Evolutionary conservation across 176 grass and related monocot genomes (phyloP).

Genomic region (Puccinellia tenuiflora): DNA sequence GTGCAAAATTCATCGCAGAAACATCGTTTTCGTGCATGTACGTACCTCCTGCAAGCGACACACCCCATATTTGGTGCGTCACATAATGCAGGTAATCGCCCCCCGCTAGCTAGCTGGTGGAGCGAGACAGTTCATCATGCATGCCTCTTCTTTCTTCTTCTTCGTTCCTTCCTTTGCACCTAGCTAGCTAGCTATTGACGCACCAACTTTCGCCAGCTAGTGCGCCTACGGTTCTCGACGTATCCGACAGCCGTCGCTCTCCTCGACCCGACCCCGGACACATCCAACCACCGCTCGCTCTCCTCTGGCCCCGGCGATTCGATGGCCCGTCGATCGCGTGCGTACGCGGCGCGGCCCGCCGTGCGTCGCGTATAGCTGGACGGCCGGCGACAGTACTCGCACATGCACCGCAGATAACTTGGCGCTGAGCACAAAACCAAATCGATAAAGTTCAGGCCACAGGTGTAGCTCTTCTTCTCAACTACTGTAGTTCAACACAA

Average conservation of each 20-base stretch:
- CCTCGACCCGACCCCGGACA: background rate
- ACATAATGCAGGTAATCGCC: slow-evolving; percentile 20
- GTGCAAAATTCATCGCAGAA: background rate
- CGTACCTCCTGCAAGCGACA: background rate
- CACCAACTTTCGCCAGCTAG: background rate
- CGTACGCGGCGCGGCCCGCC: slow-evolving; percentile 33
- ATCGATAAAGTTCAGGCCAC: background rate
- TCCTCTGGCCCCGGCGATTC: background rate
- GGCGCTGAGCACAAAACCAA: background rate
- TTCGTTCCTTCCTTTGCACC: background rate
- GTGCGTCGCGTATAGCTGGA: background rate
- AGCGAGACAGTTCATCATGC: slow-evolving; percentile 29
- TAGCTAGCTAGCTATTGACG: background rate
- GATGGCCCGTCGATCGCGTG: background rate
- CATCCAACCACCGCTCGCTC: background rate
- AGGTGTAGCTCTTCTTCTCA: background rate
- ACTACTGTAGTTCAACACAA: background rate
- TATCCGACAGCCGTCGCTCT: background rate
- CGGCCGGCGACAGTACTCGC: background rate
- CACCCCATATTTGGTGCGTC: background rate
- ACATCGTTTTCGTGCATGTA: background rate
- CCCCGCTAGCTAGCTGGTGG: too few relatives aligned
- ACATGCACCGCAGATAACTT: background rate
- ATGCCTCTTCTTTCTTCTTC: background rate
- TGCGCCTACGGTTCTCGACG: slow-evolving; percentile 29